These are phyloP conservation scores for Ogataea philodendri DNA, from an alignment of 805 yeast species.

Conservation along the genomic window DNA sequence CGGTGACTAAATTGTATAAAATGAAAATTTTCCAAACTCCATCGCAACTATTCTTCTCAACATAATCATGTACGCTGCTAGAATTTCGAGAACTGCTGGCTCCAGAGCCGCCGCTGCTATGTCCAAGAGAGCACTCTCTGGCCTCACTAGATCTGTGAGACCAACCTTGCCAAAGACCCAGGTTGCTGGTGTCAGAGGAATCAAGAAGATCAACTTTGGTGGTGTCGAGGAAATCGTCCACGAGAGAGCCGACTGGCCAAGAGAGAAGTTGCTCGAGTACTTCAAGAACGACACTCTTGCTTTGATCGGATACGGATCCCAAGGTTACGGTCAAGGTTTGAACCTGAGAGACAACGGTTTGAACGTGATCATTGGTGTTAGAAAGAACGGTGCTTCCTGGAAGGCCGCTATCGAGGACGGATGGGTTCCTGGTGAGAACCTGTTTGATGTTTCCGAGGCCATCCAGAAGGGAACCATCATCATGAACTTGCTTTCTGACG, in stretches of 20 bases:
- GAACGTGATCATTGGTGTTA: constrained; percentile 96
- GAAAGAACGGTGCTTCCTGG: constrained; percentile 99
- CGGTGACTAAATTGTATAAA: constrained; percentile 5
- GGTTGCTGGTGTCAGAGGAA: constrained; percentile 74
- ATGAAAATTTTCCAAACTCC: constrained; percentile 5
- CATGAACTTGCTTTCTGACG: constrained; percentile 98
- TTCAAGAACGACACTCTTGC: constrained; percentile 98
- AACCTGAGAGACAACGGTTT: constrained; percentile 99
- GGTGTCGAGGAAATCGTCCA: constrained; percentile 94
- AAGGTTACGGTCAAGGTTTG: constrained; percentile 99
- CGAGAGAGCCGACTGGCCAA: constrained; percentile 99
- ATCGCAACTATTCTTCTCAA: constrained; percentile 2
- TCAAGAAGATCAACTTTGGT: constrained; percentile 95
- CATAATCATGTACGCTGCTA: constrained; percentile 45
- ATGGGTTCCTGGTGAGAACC: constrained; percentile 99
- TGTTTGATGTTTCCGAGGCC: constrained; percentile 94
- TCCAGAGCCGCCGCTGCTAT: constrained; percentile 43
- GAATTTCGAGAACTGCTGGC: constrained; percentile 49
- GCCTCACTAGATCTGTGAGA: constrained; percentile 46
- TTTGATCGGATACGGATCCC: constrained; percentile 98
- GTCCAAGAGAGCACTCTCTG: constrained; percentile 59
- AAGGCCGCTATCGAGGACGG: constrained; percentile 99
- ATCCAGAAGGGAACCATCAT: constrained; percentile 86
- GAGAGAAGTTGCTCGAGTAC: constrained; percentile 91
- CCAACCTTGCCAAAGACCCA: constrained; percentile 43